Evolutionary conservation across 148 eudicot genomes (phyloP), one percentile per base, ranked within the genome.

Genomic region (Suaeda aralocaspica): DNA sequence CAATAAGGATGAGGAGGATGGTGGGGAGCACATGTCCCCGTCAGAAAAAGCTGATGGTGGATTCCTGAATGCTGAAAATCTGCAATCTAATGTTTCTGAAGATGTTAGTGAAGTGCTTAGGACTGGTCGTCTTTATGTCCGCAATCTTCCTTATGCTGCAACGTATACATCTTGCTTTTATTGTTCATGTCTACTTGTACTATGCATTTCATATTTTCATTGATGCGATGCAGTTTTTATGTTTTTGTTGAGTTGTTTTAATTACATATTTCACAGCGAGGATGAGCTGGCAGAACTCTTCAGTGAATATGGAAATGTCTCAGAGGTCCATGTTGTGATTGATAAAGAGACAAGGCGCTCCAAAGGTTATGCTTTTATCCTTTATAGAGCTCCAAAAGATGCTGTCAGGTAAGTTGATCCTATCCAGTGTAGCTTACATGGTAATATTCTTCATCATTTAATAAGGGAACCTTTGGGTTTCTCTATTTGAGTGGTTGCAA

Each of bases 261-360:
- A 8, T 45, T 73, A 34, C 45, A 11, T 33, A 71, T 69, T 48
- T 66, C 24, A 59, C 89, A 91, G 99, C 10, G 98, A 94, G 84
- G 96, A 94, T 80, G 97, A 94, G 64, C 79, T 94, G 44, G 82
- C 82, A 45, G 96, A 86, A 64, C 81, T 86, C 76, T 94, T 94
- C 66, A 68, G 85, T 70, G 78, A 81, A 72, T 82, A 66, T 61
- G 99, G 97, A 26, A 75, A 82, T 69, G 68, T 94, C 52, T 74
- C 91, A 55, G 87, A 91, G 79, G 90, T 84, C 61, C 99, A 91
- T 84, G 83, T 94, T 64, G 90, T 91, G 63, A 77, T 91, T 64
- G 99, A 94, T 70, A 94, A 84, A 82, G 99, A 84, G 46, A 94
- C 96, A 64, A 89, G 82, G 55, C 85, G 86, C 39, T 94, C 97